Evolutionary conservation across 257 asterid species (phyloP).

Genomic region (Primulina huaijiensis): DNA sequence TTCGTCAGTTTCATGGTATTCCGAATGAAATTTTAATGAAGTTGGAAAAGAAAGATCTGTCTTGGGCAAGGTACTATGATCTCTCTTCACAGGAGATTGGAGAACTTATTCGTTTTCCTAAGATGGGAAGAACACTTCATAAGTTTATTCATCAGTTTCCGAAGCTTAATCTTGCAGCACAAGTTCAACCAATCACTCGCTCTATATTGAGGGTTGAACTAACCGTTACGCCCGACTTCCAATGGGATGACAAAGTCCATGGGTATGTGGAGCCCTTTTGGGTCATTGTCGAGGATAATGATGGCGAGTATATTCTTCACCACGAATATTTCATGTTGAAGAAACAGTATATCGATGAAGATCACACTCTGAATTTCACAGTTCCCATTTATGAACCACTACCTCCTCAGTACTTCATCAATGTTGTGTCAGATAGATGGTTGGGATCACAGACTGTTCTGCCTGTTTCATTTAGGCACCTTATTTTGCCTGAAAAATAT

Average conservation of each 20-base stretch:
- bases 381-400: conserved; percentile 19
- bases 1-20: conserved; percentile 17
- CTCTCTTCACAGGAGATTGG: conserved; percentile 17
- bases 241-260: conserved; percentile 19
- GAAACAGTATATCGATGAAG: conserved; percentile 19
- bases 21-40: conserved; percentile 17
- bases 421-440: conserved; percentile 17
- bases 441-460: conserved; percentile 16
- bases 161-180: conserved; percentile 19
- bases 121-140: conserved; percentile 20
- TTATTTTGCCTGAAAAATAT: conserved; percentile 15
- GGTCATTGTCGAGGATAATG: conserved; percentile 16
- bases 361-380: conserved; percentile 13
- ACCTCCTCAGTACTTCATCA: conserved; percentile 18
- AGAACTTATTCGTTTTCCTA: conserved; percentile 10
- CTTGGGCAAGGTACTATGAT: conserved; percentile 19
- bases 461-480: conserved; percentile 19
- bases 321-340: conserved; percentile 13
- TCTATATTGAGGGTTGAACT: conserved; percentile 11
- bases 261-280: conserved; percentile 19
- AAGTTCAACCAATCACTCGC: conserved; percentile 17
- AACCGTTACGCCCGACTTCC: conserved; percentile 11
- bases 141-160: conserved; percentile 19
- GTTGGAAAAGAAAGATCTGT: conserved; percentile 16
- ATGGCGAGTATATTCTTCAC: conserved; percentile 17